Base-by-base conservation (phyloP, 208 protist genomes). In the Endotrypanum monterogeii region DNA sequence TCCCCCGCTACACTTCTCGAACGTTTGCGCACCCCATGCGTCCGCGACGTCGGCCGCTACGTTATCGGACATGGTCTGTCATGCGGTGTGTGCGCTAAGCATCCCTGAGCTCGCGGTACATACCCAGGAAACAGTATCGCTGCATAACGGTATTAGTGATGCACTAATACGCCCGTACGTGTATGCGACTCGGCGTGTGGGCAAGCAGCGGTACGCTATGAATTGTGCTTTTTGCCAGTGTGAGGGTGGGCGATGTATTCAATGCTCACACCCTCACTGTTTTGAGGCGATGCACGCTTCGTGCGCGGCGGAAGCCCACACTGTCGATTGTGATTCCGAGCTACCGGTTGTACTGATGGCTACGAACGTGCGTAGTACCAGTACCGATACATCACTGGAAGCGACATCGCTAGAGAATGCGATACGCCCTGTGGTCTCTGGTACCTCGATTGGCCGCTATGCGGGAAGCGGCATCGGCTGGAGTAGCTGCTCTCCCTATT, bases 281-380 rank as follows among this genome's bases (percentile, higher is more conserved):
- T 90, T 89, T 54, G 87, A 86, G 67, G 58, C 67, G 16, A 90
- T 95, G 83, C 91, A 95, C 74, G 83, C 91, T 37, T 80, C 85
- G 23, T 95, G 91, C 51, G 91, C 87, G 23, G 82, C 83, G 25
- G 79, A 80, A 67, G 84, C 83, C 12, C 83, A 85, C 56, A 86
- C 87, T 9, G 52, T 88, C 4, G 88, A 93, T 67, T 92, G 87
- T 71, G 82, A 82, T 63, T 65, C 69, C 23, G 69, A 75, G 52
- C 18, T 51, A 7, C 72, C 70, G 14, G 23, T 41, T 11, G 23
- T 62, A 0, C 30, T 79, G 0, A 11, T 71, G 18, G 9, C 58
- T 35, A n/a, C 30, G 7, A 52, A n/a, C 41, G 8, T 41, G 2
- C 8, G 51, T 46, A 28, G 30, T 6, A 16, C 67, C 11, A 44